phyloP scores from a whole-genome alignment of 2,329 filamentous ascomycete genomes.

The Sporothrix pseudoabietina region DNA sequence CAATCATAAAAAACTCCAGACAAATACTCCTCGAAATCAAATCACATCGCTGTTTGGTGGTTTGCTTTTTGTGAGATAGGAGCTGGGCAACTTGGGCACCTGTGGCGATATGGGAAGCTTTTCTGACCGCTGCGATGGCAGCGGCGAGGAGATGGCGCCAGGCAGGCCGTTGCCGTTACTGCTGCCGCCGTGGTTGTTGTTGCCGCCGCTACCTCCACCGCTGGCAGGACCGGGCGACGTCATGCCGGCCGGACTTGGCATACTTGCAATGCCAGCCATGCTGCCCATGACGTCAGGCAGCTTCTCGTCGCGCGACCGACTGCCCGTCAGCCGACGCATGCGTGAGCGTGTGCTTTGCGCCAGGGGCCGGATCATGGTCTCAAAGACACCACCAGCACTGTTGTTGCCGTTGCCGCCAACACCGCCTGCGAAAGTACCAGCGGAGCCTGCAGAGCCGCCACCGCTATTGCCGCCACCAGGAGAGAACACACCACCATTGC shows the following conservation, averaged over 20 bases:
- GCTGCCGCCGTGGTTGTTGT: not conserved
- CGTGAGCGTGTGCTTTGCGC: slow-evolving; percentile 60
- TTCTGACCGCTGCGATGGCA: slow-evolving; percentile 30
- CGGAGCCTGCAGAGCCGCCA: not conserved
- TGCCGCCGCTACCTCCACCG: not conserved
- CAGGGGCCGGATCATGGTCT: slow-evolving; percentile 63
- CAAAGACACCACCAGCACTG: slow-evolving; percentile 47
- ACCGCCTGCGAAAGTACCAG: not conserved
- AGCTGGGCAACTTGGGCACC: slow-evolving; percentile 38
- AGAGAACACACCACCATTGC: not conserved
- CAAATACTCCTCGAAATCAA: slow-evolving; percentile 13
- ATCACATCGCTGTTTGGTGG: slow-evolving; percentile 34
- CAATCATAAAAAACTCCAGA: not conserved
- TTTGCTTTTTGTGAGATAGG: slow-evolving; percentile 36
- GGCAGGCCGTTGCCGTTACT: not conserved
- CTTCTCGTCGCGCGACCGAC: slow-evolving; percentile 46
- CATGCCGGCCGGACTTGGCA: not conserved
- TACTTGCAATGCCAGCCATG: not conserved
- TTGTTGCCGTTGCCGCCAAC: slow-evolving; percentile 6
- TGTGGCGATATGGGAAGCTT: slow-evolving; percentile 36
- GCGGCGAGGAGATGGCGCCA: slow-evolving; percentile 15
- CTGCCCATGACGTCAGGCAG: slow-evolving; percentile 27
- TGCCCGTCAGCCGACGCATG: slow-evolving; percentile 64
- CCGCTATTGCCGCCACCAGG: not conserved
- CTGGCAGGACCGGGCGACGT: not conserved